These are phyloP conservation scores for Exophiala spinifera DNA, from an alignment of 2,329 filamentous ascomycete genomes.

Conservation along the genomic window DNA sequence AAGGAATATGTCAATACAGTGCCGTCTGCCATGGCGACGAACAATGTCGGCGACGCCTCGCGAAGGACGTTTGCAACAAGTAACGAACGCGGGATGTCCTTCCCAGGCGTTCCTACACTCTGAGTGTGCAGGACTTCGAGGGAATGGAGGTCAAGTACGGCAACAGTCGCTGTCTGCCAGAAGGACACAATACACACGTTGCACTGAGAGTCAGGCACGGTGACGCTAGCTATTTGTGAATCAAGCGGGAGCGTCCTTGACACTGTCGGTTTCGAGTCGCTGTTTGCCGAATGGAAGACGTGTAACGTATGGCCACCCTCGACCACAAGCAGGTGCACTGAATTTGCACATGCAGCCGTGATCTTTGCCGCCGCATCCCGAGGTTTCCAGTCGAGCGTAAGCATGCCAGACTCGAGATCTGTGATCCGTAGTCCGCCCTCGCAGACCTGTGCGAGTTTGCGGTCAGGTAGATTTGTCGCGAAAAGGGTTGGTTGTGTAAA, in stretches of 20 bases:
- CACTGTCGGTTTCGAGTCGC: slow-evolving; percentile 56
- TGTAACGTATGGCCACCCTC: slow-evolving; percentile 70
- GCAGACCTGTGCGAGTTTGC: slow-evolving; percentile 73
- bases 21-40: slow-evolving; percentile 89
- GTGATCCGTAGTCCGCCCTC: slow-evolving; percentile 60
- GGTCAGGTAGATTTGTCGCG: slow-evolving; percentile 61
- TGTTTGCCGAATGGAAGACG: slow-evolving; percentile 55
- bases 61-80: slow-evolving; percentile 71
- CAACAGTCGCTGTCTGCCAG: slow-evolving; percentile 78
- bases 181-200: slow-evolving; percentile 77
- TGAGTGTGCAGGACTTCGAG: slow-evolving; percentile 66
- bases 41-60: slow-evolving; percentile 68
- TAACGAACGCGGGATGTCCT: slow-evolving; percentile 79
- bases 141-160: slow-evolving; percentile 66
- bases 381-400: slow-evolving; percentile 47
- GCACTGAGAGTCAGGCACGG: slow-evolving; percentile 63
- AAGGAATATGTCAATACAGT: slow-evolving; percentile 82
- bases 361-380: slow-evolving; percentile 52
- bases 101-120: slow-evolving; percentile 61
- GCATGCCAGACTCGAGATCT: slow-evolving; percentile 46
- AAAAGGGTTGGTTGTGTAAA: slow-evolving; percentile 71
- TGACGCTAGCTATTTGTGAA: slow-evolving; percentile 82
- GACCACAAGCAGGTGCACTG: slow-evolving; percentile 67
- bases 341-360: slow-evolving; percentile 74
- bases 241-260: slow-evolving; percentile 61